A percentile compares a stretch with the other conserved stretches of the same genome.
These are phyloP conservation scores for Benincasa hispida DNA, from an alignment of 306 rosid species.

Conservation along the genomic window DNA sequence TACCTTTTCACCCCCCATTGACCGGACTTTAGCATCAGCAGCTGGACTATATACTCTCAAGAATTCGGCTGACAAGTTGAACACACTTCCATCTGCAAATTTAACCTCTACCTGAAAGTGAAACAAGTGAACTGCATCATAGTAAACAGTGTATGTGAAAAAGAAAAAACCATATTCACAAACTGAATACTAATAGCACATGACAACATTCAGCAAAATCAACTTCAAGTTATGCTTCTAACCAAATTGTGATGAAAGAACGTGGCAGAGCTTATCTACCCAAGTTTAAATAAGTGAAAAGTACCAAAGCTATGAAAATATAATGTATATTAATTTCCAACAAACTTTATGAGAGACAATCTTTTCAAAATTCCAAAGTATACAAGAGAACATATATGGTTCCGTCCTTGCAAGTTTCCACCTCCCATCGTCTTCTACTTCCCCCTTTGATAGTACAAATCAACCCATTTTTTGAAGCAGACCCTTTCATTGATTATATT, in stretches of 20 bases:
- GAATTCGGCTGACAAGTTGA: constrained; percentile 72
- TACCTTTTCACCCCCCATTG: constrained; percentile 86
- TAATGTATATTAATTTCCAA: neutral
- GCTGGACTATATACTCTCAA: constrained; percentile 78
- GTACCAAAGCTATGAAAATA: neutral
- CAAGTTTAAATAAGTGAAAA: too few relatives aligned
- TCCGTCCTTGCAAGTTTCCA: neutral
- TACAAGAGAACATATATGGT: neutral
- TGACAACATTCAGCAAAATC: neutral
- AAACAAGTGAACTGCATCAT: neutral
- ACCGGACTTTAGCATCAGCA: constrained; percentile 66
- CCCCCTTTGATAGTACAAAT: neutral
- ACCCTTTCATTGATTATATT: too few relatives aligned
- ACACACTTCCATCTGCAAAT: constrained; percentile 44
- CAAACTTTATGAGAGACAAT: neutral
- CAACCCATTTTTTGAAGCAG: neutral
- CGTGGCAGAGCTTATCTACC: neutral
- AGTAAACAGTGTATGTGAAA: neutral
- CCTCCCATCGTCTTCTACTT: neutral
- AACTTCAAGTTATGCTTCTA: neutral
- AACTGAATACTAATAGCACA: neutral
- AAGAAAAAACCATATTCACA: neutral
- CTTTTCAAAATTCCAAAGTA: neutral
- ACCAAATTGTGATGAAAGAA: neutral
- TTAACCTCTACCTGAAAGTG: constrained; percentile 53